Percentiles rank a stretch among this genome's conserved stretches.
phyloP scores from a whole-genome alignment of 2,329 filamentous ascomycete genomes.

The Alternaria dauci region DNA sequence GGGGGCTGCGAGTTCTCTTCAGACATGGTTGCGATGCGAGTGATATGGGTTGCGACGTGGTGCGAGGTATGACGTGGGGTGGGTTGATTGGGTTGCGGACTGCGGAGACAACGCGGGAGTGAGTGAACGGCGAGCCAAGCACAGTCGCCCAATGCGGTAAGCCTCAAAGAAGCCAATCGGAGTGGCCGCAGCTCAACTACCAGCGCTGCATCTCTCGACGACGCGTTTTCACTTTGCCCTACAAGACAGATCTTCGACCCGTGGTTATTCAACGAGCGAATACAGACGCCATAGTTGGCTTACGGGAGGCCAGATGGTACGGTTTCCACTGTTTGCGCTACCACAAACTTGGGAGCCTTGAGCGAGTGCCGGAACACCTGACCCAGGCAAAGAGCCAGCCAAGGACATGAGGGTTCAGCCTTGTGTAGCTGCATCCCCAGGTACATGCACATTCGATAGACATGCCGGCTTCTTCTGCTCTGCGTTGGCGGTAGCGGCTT shows the following conservation, averaged over 20 bases:
- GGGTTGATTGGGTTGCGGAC: conserved; percentile 3
- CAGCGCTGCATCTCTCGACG: not conserved
- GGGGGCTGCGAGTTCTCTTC: conserved; percentile 40
- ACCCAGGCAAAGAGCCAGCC: conserved; percentile 3
- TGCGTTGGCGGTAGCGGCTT: not conserved
- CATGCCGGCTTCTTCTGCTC: not conserved
- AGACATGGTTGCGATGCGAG: conserved; percentile 39
- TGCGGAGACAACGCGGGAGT: conserved; percentile 29
- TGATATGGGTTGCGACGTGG: conserved; percentile 9
- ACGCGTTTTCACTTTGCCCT: not conserved
- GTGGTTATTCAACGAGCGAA: not conserved
- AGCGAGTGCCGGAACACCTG: not conserved
- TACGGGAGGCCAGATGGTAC: not conserved
- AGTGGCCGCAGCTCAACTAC: not conserved
- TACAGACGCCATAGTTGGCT: not conserved
- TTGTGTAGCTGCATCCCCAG: not conserved
- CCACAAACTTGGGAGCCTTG: not conserved
- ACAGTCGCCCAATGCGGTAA: conserved; percentile 3
- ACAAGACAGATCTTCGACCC: not conserved
- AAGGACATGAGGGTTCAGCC: conserved; percentile 4
- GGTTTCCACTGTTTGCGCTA: not conserved
- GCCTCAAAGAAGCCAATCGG: conserved; percentile 16
- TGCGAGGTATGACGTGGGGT: conserved; percentile 17
- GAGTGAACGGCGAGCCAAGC: conserved; percentile 23
- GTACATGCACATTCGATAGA: not conserved